phyloP scores from a whole-genome alignment of 495 filamentous ascomycete species.

The Penicillium salamii region DNA sequence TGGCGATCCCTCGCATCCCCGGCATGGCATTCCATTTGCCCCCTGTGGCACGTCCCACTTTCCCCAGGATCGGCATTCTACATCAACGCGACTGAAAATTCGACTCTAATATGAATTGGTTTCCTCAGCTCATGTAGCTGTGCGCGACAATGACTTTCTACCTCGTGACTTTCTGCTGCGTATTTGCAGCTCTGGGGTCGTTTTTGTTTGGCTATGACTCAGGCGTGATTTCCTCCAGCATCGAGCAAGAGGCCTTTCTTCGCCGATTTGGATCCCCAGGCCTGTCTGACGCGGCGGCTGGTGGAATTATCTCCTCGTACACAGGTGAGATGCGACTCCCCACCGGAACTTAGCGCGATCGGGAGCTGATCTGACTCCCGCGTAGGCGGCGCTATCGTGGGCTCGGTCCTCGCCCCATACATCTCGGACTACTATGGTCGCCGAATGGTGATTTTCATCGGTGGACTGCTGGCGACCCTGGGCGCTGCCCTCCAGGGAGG shows the following conservation, averaged over 20 bases:
- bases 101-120: background rate
- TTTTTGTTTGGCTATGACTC: slow-evolving; percentile 54
- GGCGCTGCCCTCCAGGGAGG: slow-evolving; percentile 51
- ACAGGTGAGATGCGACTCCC: slow-evolving; percentile 25
- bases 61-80: slow-evolving; percentile 20
- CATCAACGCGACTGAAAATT: slow-evolving; percentile 7
- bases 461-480: slow-evolving; percentile 42
- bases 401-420: slow-evolving; percentile 45
- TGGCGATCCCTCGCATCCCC: slow-evolving; percentile 16
- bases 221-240: slow-evolving; percentile 53
- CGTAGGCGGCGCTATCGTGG: slow-evolving; percentile 47
- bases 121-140: slow-evolving; percentile 8
- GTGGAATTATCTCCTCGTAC: slow-evolving; percentile 53
- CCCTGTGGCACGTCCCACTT: slow-evolving; percentile 25
- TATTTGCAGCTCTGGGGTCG: slow-evolving; percentile 58
- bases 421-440: slow-evolving; percentile 47
- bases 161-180: slow-evolving; percentile 43
- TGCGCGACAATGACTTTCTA: slow-evolving; percentile 28
- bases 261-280: slow-evolving; percentile 32
- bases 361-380: slow-evolving; percentile 1
- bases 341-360: background rate
- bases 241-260: slow-evolving; percentile 43
- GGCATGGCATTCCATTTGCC: slow-evolving; percentile 20
- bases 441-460: slow-evolving; percentile 46
- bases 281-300: slow-evolving; percentile 39